phyloP scores from a whole-genome alignment of 306 rosid species.

The Quercus robur region DNA sequence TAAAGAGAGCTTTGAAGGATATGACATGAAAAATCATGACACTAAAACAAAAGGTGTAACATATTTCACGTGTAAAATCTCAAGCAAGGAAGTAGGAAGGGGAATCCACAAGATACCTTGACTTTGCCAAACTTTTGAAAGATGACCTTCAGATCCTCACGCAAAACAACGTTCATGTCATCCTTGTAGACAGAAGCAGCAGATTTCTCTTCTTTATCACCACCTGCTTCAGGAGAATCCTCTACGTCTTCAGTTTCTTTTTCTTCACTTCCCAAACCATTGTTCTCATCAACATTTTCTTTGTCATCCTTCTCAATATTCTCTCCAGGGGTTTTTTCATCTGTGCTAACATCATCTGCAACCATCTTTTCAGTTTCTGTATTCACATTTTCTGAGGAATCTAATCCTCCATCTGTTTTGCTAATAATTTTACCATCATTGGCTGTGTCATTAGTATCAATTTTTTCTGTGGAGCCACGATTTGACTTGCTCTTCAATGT shows the following conservation, averaged over 20 bases:
- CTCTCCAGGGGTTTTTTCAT: constrained; percentile 29
- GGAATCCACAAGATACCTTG: constrained; percentile 44
- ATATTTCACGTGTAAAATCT: neutral
- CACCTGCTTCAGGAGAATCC: constrained; percentile 26
- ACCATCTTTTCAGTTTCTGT: constrained; percentile 20
- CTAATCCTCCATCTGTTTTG: constrained; percentile 26
- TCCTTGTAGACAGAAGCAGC: constrained; percentile 47
- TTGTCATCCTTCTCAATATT: constrained; percentile 11
- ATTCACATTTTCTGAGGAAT: constrained; percentile 20
- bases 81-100: neutral
- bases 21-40: neutral
- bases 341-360: constrained; percentile 21
- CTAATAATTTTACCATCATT: constrained; percentile 19
- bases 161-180: constrained; percentile 69
- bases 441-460: constrained; percentile 32
- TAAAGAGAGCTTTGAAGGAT: neutral
- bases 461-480: constrained; percentile 35
- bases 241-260: constrained; percentile 42
- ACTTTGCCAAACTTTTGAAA: constrained; percentile 73
- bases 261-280: constrained; percentile 29
- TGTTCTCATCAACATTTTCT: constrained; percentile 30
- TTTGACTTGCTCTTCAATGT: constrained; percentile 45
- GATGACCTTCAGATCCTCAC: constrained; percentile 79
- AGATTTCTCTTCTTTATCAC: constrained; percentile 37
- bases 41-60: neutral